These are phyloP conservation scores for Mytilinidion resinicola DNA, from an alignment of 495 filamentous ascomycete species.

Conservation along the genomic window DNA sequence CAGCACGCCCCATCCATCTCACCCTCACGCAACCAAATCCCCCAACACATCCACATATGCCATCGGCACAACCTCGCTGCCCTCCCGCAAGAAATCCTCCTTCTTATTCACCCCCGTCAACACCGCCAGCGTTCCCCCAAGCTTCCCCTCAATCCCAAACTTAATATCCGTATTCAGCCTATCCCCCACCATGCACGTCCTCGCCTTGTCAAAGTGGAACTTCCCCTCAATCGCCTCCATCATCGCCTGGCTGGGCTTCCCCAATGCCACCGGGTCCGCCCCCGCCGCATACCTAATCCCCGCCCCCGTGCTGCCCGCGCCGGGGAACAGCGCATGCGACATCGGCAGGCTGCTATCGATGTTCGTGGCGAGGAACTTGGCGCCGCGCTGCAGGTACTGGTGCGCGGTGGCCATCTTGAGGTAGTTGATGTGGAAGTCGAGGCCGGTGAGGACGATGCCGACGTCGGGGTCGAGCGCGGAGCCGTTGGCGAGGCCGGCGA, in stretches of 20 bases:
- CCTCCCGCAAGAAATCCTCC: slow-evolving; percentile 67
- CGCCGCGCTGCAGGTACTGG: slow-evolving; percentile 77
- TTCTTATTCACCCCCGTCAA: slow-evolving; percentile 82
- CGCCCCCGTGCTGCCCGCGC: slow-evolving; percentile 76
- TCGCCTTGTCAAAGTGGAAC: slow-evolving; percentile 75
- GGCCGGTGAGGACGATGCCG: slow-evolving; percentile 77
- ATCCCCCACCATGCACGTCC: slow-evolving; percentile 95
- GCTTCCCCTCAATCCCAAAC: slow-evolving; percentile 84
- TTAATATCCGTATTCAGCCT: slow-evolving; percentile 91
- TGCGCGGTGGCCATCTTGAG: slow-evolving; percentile 77
- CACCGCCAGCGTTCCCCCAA: slow-evolving; percentile 88
- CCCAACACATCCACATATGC: slow-evolving; percentile 78
- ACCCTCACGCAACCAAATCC: slow-evolving; percentile 50
- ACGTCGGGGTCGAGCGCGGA: slow-evolving; percentile 78
- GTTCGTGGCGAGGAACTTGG: slow-evolving; percentile 92
- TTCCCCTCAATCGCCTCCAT: slow-evolving; percentile 98
- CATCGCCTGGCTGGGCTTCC: slow-evolving; percentile 97
- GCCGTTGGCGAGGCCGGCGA: slow-evolving; percentile 64
- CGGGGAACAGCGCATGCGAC: slow-evolving; percentile 76
- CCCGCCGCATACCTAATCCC: slow-evolving; percentile 69
- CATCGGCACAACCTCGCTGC: slow-evolving; percentile 56
- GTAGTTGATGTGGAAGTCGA: slow-evolving; percentile 93
- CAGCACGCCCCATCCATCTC: too few species aligned
- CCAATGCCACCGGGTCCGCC: slow-evolving; percentile 65
- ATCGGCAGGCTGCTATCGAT: slow-evolving; percentile 79